Evolutionary conservation across 2,329 filamentous ascomycete genomes (phyloP).

Genomic region (Claviceps cyperi): DNA sequence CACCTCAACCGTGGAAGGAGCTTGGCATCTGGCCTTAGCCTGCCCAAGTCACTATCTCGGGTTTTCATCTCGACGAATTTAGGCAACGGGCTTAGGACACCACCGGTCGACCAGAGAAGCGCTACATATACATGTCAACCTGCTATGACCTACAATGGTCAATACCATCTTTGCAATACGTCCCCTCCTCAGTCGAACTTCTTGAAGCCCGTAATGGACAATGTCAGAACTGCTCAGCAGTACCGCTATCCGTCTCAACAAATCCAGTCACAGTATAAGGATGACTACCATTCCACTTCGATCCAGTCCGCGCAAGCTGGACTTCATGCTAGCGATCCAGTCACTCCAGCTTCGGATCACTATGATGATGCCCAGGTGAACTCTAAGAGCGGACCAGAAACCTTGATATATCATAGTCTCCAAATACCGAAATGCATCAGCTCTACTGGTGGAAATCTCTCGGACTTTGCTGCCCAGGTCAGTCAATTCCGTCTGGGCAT

Average conservation of each 20-base stretch:
- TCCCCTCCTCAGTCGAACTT: slow-evolving; percentile 20
- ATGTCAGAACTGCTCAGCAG: slow-evolving; percentile 18
- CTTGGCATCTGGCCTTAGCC: slow-evolving; percentile 8
- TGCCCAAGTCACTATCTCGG: slow-evolving; percentile 13
- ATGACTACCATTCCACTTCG: slow-evolving; percentile 1
- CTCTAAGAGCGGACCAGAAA: slow-evolving; percentile 25
- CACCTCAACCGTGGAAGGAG: slow-evolving; percentile 10
- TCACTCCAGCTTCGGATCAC: slow-evolving; percentile 22
- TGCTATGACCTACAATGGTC: slow-evolving; percentile 31
- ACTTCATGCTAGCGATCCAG: slow-evolving; percentile 21
- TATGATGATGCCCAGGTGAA: slow-evolving; percentile 15
- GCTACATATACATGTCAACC: slow-evolving; percentile 39
- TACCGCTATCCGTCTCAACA: slow-evolving; percentile 18
- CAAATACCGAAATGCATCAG: slow-evolving; percentile 66
- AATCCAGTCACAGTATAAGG: slow-evolving; percentile 5
- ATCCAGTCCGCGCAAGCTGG: slow-evolving; percentile 9
- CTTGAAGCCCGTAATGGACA: slow-evolving; percentile 18
- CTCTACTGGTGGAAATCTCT: slow-evolving; percentile 57
- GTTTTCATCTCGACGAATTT: slow-evolving; percentile 8
- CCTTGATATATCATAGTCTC: slow-evolving; percentile 43
- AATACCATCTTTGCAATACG: slow-evolving; percentile 27
- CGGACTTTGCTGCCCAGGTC: slow-evolving; percentile 75
- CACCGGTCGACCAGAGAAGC: slow-evolving; percentile 38
- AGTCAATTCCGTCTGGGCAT: slow-evolving; percentile 10
- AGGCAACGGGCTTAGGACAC: slow-evolving; percentile 32